Conservation (phyloP, 2,329 filamentous ascomycete species). For the Sclerotinia spermophila region DNA sequence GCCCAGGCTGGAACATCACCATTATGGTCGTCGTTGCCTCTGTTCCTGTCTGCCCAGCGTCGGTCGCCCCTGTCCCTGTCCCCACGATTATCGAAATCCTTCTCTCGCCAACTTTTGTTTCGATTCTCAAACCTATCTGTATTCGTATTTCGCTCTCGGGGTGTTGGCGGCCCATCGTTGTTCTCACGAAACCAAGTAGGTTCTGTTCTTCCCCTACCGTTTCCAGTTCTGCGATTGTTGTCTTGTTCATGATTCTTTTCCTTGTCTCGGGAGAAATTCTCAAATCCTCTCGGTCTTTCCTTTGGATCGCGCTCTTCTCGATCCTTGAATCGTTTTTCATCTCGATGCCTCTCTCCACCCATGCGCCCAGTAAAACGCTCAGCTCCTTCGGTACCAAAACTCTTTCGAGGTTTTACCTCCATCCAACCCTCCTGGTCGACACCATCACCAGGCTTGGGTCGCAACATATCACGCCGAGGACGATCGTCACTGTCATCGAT, state of each 20-base stretch:
- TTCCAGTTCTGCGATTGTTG: conserved; percentile 59
- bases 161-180: conserved; percentile 31
- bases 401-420: conserved; percentile 69
- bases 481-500: conserved; percentile 52
- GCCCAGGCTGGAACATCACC: conserved; percentile 70
- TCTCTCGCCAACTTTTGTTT: conserved; percentile 41
- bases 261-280: conserved; percentile 48
- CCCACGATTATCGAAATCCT: conserved; percentile 39
- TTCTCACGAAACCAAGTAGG: conserved; percentile 68
- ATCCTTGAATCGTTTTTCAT: conserved; percentile 45
- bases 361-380: conserved; percentile 67
- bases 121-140: conserved; percentile 36
- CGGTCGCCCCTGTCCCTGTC: conserved; percentile 31
- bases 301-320: conserved; percentile 54
- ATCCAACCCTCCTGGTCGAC: conserved; percentile 72
- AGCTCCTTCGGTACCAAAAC: conserved; percentile 67
- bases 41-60: conserved; percentile 47
- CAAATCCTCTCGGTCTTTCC: conserved; percentile 49
- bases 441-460: conserved; percentile 49
- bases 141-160: conserved; percentile 36
- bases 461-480: conserved; percentile 44
- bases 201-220: conserved; percentile 62
- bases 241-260: conserved; percentile 47
- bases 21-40: conserved; percentile 43
- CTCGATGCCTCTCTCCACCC: conserved; percentile 48